A percentile compares a stretch with the other conserved stretches of the same genome.
phyloP scores from a whole-genome alignment of 345 rosid genomes.

The Eutrema heterophyllum region DNA sequence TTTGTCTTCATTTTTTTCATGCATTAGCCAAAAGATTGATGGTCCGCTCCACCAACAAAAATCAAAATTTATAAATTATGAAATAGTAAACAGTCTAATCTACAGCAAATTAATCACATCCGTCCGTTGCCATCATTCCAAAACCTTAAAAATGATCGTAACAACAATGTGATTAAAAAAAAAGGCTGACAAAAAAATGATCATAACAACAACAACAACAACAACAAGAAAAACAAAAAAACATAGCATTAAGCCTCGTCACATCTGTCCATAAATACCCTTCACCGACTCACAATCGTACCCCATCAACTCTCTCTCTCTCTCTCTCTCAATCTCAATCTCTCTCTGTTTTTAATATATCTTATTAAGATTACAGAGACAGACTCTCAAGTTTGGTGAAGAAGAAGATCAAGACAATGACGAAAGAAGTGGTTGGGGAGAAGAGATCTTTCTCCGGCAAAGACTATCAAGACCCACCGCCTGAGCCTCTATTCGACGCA shows the following conservation, averaged over 20 bases:
- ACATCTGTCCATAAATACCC: constrained; percentile 32
- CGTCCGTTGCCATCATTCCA: neutral
- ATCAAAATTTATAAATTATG: neutral
- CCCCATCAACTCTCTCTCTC: constrained; percentile 8
- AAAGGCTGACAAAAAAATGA: neutral
- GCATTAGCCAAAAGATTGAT: neutral
- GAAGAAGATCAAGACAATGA: constrained; percentile 20
- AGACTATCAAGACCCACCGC: constrained; percentile 87
- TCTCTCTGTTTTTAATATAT: neutral
- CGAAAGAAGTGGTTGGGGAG: constrained; percentile 42
- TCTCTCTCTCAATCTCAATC: neutral
- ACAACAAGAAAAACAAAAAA: neutral
- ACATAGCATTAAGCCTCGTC: constrained; percentile 13
- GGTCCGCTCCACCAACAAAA: neutral
- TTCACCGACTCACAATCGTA: constrained; percentile 18
- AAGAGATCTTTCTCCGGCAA: constrained; percentile 51
- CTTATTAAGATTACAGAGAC: neutral
- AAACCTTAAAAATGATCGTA: constrained; percentile 13
- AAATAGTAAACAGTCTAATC: neutral
- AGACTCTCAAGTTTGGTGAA: neutral
- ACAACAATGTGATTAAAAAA: neutral
- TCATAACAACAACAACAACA: neutral
- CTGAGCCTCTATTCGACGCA: constrained; percentile 54
- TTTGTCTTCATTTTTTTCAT: neutral
- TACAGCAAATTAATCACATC: neutral